Evolutionary conservation across 2,329 filamentous ascomycete species (phyloP), one percentile per base, ranked within the genome.

Genomic region (Calonectria pauciramosa): DNA sequence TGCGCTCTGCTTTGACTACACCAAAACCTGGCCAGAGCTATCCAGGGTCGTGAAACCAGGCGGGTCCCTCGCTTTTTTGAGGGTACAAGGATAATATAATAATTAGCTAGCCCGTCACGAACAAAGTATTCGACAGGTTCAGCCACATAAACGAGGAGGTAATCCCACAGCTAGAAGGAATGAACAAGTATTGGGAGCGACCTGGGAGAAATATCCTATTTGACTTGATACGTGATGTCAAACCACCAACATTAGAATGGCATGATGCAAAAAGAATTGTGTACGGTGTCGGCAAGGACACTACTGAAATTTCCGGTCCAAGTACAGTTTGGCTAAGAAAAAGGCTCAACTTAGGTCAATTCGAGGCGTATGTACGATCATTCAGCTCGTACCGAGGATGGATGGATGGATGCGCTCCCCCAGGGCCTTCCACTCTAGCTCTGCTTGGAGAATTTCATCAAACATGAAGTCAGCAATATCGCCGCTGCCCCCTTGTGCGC

Each of bases 1-100:
- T 10, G 91, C 91, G 51, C 92, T 94, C 81, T 94, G 92, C 92
- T 94, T 94, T 82, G 88, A 93, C 81, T 91, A 90, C 79, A 51
- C 75, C 10, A 86, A 84, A 49, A 86, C 89, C 4, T 94, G 91
- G 89, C 87, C 87, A 0, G 89, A 91, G 79, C 81, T 93, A 72
- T 84, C 84, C 13, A 86, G 90, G 16, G 88, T 91, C 10, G 83
- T 93, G 51, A 86, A 89, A 64, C 82, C 83, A 2, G 90, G 90
- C 18, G 92, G 91, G 20, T 91, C 90, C 0, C 78, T 94, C n/a
- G 91, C 91, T 0, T 91, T 91, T 92, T 80, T 93, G 90, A 90
- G 91, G 91, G 2, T 94, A 94, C 82, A 91, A 91, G 79, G 92
- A 94, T 82, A 91, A 90, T 79, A 86, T 91, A 41, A 87, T 94